Conservation (phyloP, 2,329 filamentous ascomycete genomes). For the Aureobasidium musti region DNA sequence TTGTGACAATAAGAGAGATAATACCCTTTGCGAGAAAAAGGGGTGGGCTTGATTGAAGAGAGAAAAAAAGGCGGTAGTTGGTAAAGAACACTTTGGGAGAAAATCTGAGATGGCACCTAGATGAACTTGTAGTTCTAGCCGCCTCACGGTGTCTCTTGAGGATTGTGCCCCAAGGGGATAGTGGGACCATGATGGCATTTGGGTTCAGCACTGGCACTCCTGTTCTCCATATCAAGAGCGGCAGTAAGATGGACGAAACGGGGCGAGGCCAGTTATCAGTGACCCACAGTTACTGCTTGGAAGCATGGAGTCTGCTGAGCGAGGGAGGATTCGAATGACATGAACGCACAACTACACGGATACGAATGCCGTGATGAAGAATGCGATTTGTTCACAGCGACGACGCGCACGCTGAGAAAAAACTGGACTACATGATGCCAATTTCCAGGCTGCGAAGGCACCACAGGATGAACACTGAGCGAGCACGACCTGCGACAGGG, state of each 20-base stretch:
- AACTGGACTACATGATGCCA: not conserved
- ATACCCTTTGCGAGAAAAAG: not conserved
- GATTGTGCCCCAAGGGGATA: conserved; percentile 28
- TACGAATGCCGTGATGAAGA: not conserved
- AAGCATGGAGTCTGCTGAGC: conserved; percentile 16
- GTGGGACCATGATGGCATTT: conserved; percentile 29
- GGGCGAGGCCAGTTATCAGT: conserved; percentile 8
- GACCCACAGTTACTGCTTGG: conserved; percentile 24
- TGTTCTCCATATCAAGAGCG: conserved; percentile 24
- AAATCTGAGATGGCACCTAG: not conserved
- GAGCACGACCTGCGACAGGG: conserved; percentile 13
- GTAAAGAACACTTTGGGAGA: not conserved
- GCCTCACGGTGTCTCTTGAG: conserved; percentile 24
- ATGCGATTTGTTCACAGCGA: not conserved
- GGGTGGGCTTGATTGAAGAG: not conserved
- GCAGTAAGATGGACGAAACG: conserved; percentile 5
- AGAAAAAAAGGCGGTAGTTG: not conserved
- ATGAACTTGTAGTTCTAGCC: conserved; percentile 19
- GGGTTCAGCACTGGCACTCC: conserved; percentile 9
- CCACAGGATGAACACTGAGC: not conserved
- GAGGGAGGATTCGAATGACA: conserved; percentile 8
- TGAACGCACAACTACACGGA: not conserved
- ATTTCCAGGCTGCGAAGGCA: not conserved
- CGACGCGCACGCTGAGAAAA: not conserved
- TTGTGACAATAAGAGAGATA: not conserved